Base-by-base conservation (phyloP, 768 basidiomycete genomes). In the Collybia mongolica region DNA sequence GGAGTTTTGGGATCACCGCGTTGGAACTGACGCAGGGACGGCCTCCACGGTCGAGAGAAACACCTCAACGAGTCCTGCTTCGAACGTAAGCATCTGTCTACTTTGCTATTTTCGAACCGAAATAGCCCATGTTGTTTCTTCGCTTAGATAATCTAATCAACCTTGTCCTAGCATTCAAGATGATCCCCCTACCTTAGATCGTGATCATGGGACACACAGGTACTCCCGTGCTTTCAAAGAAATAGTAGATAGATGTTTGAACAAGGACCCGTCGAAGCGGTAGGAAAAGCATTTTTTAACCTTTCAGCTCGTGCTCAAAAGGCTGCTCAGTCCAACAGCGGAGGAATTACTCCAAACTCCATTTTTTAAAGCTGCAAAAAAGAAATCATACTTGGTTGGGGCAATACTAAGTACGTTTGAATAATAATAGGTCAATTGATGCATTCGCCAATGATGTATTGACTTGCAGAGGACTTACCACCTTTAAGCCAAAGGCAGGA, bases 1-100 rank as follows among this genome's bases (percentile, higher is more conserved):
- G 94, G 93, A 93, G 90, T 51, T 90, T 97, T 64, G 95, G 92
- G 11, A 94, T 98, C 51, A 96, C 93, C n/a, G 88, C 93, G 14
- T 71, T 97, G 40, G 95, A 97, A 65, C 75, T 98, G 26, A 79
- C 90, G 0, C 86, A 91, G 60, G 95, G 95, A 0, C 82, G 86
- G 5, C 90, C 93, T 1, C 95, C 95, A n/a, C 74, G 84, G 51
- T 88, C 87, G 14, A 79, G 86, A 54, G 86, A 90, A 59, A 75
- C 85, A 6, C 80, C 92, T 1, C 81, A 87, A 47, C 73, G 75
- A 45, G 87, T 93, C 6, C 74, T 97, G 17, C 69, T 91, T 39
- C 84, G 85, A 65, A 94, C 84, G 84, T 86, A 53, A 52, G 67
- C 63, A 45, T 5, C 11, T 46, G 32, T 40, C 23, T 23, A 20